These are phyloP conservation scores for Leptoxyphium fumago DNA, from an alignment of 2,329 filamentous ascomycete genomes.

Conservation along the genomic window DNA sequence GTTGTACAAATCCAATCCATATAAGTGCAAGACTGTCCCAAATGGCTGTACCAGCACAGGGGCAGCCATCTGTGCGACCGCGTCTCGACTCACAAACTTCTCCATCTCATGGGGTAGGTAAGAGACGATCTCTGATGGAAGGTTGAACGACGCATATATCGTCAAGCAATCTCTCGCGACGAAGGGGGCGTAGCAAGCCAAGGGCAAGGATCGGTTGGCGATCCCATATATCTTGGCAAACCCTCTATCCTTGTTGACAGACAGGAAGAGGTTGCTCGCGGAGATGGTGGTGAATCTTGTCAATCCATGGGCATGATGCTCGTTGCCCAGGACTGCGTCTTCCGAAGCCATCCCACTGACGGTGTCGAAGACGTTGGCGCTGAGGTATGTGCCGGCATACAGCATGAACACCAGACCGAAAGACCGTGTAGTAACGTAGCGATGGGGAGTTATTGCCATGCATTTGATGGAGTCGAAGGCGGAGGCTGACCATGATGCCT, in stretches of 20 bases:
- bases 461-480: conserved; percentile 3
- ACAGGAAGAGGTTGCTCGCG: conserved; percentile 7
- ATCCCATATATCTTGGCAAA: conserved; percentile 10
- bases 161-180: conserved; percentile 71
- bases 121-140: conserved; percentile 66
- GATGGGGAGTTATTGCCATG: conserved; percentile 5
- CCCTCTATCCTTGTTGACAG: conserved; percentile 10
- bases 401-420: conserved; percentile 9
- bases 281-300: conserved; percentile 5
- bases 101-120: conserved; percentile 37
- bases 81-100: conserved; percentile 33
- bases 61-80: conserved; percentile 61
- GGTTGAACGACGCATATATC: conserved; percentile 83
- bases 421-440: conserved; percentile 6
- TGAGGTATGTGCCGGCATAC: conserved; percentile 10
- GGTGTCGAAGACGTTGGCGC: conserved; percentile 9
- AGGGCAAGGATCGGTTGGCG: conserved; percentile 6
- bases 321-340: conserved; percentile 5
- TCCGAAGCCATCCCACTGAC: conserved; percentile 12
- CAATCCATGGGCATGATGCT: conserved; percentile 29
- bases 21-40: conserved; percentile 70
- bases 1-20: conserved; percentile 80
- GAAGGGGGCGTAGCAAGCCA: conserved; percentile 40
- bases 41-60: conserved; percentile 66
- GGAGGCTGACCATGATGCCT: conserved; percentile 4